Evolutionary conservation across 2,329 filamentous ascomycete genomes (phyloP), one percentile per base, ranked within the genome.

Genomic region (Pseudohalonectria lignicola): DNA sequence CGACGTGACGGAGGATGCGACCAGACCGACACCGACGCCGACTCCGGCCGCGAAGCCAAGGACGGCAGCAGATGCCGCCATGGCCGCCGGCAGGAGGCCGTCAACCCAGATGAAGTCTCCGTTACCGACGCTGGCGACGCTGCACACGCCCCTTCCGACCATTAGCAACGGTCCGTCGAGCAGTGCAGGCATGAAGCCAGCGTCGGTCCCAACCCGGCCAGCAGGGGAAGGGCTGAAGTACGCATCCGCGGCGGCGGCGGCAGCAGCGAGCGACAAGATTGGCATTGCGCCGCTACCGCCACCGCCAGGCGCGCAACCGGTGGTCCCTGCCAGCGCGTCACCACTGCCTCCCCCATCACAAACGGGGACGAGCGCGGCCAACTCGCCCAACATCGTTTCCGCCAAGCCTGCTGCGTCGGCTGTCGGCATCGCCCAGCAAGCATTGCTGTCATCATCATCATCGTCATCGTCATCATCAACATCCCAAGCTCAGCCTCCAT

Each of bases 161-260:
- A 71, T 72, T 41, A 71, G 74, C 48, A 83, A 73, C 54, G 73
- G 73, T 29, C 48, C 53, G 4, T 36, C 54, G 36, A 63, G 71
- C 41, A 69, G 68, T 38, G 69, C 69, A 38, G 65, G 71, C 38
- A 96, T 96, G 90, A 98, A 96, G 66, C 90, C 92, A 11, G 92
- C 92, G 15, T 80, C 86, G 15, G 63, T 88, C 50, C 92, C 92
- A 1, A 79, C 84, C 42, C 77, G 90, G 56, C 79, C 85, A 6
- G 83, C 86, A 4, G 87, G 87, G 34, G 90, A 96, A 57, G 86
- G 84, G 2, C 69, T 98, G 47, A 96, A 96, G 62, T 98, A 98
- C 56, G 92, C 92, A 32, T 96, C 92, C 28, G 92, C 92, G 0
- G 92, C 92, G 0, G 92, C 92, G 0, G 92, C 92, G 0, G 92